Evolutionary conservation across 805 yeast genomes (phyloP), one percentile per base, ranked within the genome.

Genomic region (Isabelozyma heimii): DNA sequence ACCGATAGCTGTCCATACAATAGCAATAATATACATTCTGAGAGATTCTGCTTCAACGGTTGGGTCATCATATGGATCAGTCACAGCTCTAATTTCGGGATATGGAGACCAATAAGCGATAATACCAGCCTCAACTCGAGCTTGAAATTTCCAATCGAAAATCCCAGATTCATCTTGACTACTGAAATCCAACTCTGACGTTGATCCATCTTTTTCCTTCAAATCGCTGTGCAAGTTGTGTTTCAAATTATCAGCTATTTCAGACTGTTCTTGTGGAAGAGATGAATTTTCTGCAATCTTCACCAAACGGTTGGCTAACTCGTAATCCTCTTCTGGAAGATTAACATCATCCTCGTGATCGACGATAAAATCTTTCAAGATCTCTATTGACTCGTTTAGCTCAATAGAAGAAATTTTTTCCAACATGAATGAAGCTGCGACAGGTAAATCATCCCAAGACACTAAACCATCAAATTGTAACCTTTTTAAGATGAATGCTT

Each of bases 1-100:
- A 14, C 84, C 83, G 15, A 82, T 62, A 20, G 74, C 66, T 3
- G 80, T 75, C 77, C 83, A 75, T 37, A 80, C 56, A 2, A 79
- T 50, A 1, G 80, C 82, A 20, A 83, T 63, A 5, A 72, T 66
- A 72, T 84, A 83, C 54, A 78, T 79, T 56, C 80, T 60, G 46
- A 70, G 45, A 5, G 78, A 73, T 64, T 76, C 75, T 37, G 63
- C 61, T 8, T 57, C 56, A 44, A 65, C 50, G 5, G 59, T 55
- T 10, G 75, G 75, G 60, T 72, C 72, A 54, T 70, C 78, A 41
- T 56, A 64, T 9, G 65, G 59, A 37, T 59, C 66, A 27, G 59
- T 60, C 17, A 64, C 67, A 7, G 71, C 49, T 52, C 70, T 54
- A 5, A 66, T 70, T 47, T 65, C 67, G 3, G 65, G 63, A 48